Conservation (phyloP, 2,329 filamentous ascomycete genomes). For the Bipolaris oryzae region DNA sequence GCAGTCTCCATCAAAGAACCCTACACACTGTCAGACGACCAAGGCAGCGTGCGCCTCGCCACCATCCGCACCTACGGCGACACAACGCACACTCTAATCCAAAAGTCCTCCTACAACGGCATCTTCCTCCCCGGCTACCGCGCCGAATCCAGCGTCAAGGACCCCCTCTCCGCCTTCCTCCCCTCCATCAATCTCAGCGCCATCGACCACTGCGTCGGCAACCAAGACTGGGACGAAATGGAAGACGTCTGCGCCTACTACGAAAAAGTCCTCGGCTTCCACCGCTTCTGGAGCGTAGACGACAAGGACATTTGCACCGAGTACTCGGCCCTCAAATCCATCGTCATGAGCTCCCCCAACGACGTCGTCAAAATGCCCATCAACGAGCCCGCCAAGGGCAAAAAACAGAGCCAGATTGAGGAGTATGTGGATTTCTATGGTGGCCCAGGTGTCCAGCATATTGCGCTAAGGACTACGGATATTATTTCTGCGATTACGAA, state of each 20-base stretch:
- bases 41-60: constrained; percentile 73
- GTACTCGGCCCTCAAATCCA: constrained; percentile 83
- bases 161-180: constrained; percentile 58
- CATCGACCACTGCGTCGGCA: constrained; percentile 97
- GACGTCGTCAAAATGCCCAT: constrained; percentile 96
- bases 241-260: constrained; percentile 71
- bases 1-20: constrained; percentile 69
- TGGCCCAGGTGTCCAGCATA: constrained; percentile 90
- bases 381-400: constrained; percentile 90
- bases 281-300: constrained; percentile 97
- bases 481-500: constrained; percentile 79
- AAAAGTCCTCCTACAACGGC: constrained; percentile 72
- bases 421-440: constrained; percentile 86
- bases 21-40: constrained; percentile 57
- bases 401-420: constrained; percentile 92
- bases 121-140: constrained; percentile 85
- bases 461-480: constrained; percentile 80
- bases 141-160: constrained; percentile 52
- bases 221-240: constrained; percentile 95
- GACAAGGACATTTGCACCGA: constrained; percentile 92
- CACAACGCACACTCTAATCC: constrained; percentile 90
- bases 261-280: constrained; percentile 87
- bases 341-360: constrained; percentile 88
- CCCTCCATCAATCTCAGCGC: constrained; percentile 70
- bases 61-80: constrained; percentile 92